Conservation (phyloP, 495 filamentous ascomycete species). For the Polyplosphaeria fusca region DNA sequence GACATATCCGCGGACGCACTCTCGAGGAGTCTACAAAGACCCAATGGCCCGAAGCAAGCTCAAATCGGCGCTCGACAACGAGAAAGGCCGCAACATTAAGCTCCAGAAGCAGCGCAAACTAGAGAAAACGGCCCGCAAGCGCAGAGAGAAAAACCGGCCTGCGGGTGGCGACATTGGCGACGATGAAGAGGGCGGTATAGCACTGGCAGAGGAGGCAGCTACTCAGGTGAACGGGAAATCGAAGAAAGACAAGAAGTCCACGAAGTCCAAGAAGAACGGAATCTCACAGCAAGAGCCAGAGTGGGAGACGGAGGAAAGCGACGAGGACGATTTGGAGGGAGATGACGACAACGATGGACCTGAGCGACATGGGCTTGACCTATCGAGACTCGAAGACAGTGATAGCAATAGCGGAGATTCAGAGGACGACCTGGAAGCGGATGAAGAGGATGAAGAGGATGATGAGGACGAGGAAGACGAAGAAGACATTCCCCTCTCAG, state of each 20-base stretch:
- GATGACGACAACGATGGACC: constrained; percentile 28
- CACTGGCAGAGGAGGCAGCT: constrained; percentile 1
- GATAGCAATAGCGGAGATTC: constrained; percentile 31
- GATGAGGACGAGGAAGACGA: constrained; percentile 50
- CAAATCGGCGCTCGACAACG: constrained; percentile 35
- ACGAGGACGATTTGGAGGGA: constrained; percentile 36
- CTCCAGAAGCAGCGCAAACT: constrained; percentile 63
- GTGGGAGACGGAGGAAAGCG: constrained; percentile 39
- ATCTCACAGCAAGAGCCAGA: constrained; percentile 11
- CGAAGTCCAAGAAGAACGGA: constrained; percentile 10
- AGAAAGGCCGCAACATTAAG: constrained; percentile 61
- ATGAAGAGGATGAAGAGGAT: constrained; percentile 26
- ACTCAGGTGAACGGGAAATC: constrained; percentile 13
- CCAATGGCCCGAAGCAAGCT: constrained; percentile 39
- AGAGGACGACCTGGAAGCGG: constrained; percentile 37
- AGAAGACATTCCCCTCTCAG: constrained; percentile 78
- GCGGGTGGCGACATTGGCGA: constrained; percentile 39
- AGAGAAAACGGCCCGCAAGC: constrained; percentile 41
- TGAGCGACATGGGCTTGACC: constrained; percentile 26
- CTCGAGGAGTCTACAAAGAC: not conserved
- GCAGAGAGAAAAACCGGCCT: constrained; percentile 47
- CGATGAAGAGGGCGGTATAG: constrained; percentile 36
- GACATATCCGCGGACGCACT: not conserved
- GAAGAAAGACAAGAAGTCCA: constrained; percentile 26
- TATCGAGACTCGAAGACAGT: constrained; percentile 35